Base-by-base conservation (phyloP, 352 stramenopile genomes). In the Globisporangium sylvaticum region DNA sequence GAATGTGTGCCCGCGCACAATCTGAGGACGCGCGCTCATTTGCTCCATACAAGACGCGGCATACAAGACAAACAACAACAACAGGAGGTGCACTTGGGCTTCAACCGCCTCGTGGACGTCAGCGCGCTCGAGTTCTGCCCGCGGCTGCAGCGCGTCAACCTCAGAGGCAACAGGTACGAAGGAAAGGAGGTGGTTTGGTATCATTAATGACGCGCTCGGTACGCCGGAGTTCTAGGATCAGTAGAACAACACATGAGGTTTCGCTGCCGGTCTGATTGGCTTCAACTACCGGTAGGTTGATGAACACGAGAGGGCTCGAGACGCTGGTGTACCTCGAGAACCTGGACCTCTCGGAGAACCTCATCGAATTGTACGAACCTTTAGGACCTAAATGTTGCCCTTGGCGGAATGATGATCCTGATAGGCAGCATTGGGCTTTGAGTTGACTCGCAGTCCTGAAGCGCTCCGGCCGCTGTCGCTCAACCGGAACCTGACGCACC, bases 41-140 rank as follows among this genome's bases (percentile, higher is more conserved):
- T n/a, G n/a, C n/a, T n/a, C n/a, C n/a, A n/a, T n/a, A n/a, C n/a
- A n/a, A n/a, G n/a, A n/a, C n/a, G n/a, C n/a, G n/a, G n/a, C n/a
- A n/a, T n/a, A n/a, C n/a, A n/a, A n/a, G n/a, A n/a, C n/a, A n/a
- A n/a, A n/a, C n/a, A n/a, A n/a, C n/a, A n/a, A n/a, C n/a, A n/a
- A n/a, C n/a, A 89, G 46, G 83, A 92, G 55, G 55, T 91, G 15
- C 72, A 93, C 56, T 62, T 92, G 24, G 79, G 80, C n/a, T 93
- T 81, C 56, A 93, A 92, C 52, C 74, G 83, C 1, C 64, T 92
- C 12, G 52, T 66, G 20, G 83, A 92, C 42, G 82, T 87, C 20
- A 86, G 77, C 58, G 58, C 79, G 10, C 74, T 93, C 44, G 85
- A 91, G 72, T 87, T 81, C 54, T 93, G 85, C 37, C 80, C 80